These are phyloP conservation scores for Lyophyllum semitale DNA, from an alignment of 768 basidiomycete species.

Conservation along the genomic window DNA sequence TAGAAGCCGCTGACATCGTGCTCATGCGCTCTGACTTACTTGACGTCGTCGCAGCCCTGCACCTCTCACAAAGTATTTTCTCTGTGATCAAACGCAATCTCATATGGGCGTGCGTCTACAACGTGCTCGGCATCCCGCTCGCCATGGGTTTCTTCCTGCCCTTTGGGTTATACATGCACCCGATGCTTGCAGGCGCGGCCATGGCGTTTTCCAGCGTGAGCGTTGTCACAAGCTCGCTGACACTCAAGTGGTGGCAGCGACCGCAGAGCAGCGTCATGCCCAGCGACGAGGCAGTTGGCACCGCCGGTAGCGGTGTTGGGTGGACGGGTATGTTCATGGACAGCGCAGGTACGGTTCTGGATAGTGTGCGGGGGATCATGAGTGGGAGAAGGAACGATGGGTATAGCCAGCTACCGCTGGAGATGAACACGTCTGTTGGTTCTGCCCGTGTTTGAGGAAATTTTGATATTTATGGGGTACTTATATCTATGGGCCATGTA, in stretches of 20 bases:
- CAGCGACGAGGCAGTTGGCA: conserved; percentile 34
- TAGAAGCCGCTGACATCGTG: conserved; percentile 98
- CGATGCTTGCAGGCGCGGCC: conserved; percentile 97
- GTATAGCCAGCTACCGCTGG: conserved; percentile 74
- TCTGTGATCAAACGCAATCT: conserved; percentile 90
- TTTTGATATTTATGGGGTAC: conserved; percentile 6
- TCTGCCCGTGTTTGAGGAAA: conserved; percentile 4
- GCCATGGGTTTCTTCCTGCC: conserved; percentile 98
- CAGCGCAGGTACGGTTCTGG: conserved; percentile 40
- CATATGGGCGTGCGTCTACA: conserved; percentile 95
- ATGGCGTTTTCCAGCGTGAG: conserved; percentile 99
- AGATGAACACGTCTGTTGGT: conserved; percentile 42
- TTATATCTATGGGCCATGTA: not conserved
- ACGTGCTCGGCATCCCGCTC: conserved; percentile 89
- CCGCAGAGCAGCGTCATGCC: conserved; percentile 74
- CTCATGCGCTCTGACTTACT: conserved; percentile 96
- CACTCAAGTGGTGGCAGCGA: conserved; percentile 82
- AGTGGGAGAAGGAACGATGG: conserved; percentile 46
- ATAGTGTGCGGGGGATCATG: conserved; percentile 43
- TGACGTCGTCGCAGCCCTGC: conserved; percentile 95
- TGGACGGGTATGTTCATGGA: conserved; percentile 52
- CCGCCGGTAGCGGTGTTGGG: conserved; percentile 31
- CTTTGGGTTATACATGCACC: conserved; percentile 89
- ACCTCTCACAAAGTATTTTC: conserved; percentile 89
- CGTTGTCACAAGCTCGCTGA: conserved; percentile 88